These are phyloP conservation scores for Bipolaris oryzae DNA, from an alignment of 2,329 filamentous ascomycete species.

Conservation along the genomic window DNA sequence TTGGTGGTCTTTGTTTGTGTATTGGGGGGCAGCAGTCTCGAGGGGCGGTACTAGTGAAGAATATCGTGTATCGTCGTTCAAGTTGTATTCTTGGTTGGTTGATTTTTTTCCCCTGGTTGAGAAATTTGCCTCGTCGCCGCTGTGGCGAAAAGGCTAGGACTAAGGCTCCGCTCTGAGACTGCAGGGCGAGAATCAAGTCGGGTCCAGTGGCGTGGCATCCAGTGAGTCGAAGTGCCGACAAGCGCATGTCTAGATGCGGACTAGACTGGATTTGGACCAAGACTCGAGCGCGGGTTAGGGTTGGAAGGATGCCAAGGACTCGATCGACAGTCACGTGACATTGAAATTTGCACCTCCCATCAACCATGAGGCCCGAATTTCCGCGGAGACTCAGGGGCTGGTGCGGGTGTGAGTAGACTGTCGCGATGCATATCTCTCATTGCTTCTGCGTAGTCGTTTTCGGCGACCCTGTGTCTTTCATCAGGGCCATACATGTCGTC, in stretches of 20 bases:
- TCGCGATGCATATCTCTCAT: slow-evolving; percentile 36
- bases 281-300: not conserved
- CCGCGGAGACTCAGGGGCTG: slow-evolving; percentile 5
- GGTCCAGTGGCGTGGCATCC: not conserved
- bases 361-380: slow-evolving; percentile 6
- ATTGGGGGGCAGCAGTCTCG: not conserved
- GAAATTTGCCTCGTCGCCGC: not conserved
- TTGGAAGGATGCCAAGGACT: not conserved
- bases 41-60: not conserved
- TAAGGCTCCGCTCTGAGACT: not conserved
- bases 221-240: not conserved
- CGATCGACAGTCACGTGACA: not conserved
- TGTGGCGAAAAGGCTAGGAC: not conserved
- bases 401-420: slow-evolving; percentile 12
- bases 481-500: slow-evolving; percentile 25
- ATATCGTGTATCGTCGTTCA: not conserved
- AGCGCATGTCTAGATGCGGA: not conserved
- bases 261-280: not conserved
- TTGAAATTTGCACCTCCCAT: not conserved
- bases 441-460: slow-evolving; percentile 39
- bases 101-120: not conserved
- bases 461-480: slow-evolving; percentile 26
- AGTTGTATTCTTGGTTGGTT: too few species aligned
- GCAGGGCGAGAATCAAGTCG: not conserved
- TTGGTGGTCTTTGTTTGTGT: not conserved